Percentiles rank a stretch among this genome's conserved stretches.
phyloP scores from a whole-genome alignment of 139 green algal genomes.

The Volvox africanus region DNA sequence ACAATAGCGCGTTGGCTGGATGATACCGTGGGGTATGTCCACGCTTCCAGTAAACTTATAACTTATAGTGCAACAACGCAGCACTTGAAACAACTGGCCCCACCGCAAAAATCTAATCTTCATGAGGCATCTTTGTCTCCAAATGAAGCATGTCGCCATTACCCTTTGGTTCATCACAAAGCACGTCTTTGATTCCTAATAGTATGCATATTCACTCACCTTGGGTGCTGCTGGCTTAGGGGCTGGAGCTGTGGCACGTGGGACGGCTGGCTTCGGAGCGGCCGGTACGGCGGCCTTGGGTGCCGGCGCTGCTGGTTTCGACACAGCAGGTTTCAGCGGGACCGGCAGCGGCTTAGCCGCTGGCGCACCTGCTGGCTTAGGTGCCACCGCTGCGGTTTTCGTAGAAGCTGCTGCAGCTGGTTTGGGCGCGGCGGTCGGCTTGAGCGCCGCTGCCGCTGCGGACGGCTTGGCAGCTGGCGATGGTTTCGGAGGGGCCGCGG shows the following conservation, averaged over 20 bases:
- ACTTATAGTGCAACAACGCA: no score
- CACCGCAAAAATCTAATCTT: no score
- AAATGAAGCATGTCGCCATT: no score
- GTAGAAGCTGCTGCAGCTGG: neutral
- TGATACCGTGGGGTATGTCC: no score
- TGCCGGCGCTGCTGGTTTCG: constrained; percentile 8
- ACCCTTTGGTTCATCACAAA: no score
- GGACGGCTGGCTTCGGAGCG: neutral
- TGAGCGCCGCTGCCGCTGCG: neutral
- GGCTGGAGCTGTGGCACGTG: neutral
- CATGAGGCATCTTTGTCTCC: no score
- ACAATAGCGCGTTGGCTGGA: no score
- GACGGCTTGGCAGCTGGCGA: neutral
- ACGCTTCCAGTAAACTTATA: no score
- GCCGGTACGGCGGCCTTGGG: neutral
- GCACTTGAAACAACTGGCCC: no score
- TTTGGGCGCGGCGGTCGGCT: neutral
- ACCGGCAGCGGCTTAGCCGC: neutral
- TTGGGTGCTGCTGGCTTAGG: neutral
- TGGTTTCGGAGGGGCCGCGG: neutral
- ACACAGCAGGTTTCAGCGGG: neutral
- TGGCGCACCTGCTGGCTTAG: neutral
- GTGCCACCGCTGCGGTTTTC: neutral
- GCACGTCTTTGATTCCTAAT: no score
- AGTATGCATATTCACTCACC: neutral